Evolutionary conservation across 2,329 filamentous ascomycete species (phyloP).

Genomic region (Arthrinium phaeospermum): DNA sequence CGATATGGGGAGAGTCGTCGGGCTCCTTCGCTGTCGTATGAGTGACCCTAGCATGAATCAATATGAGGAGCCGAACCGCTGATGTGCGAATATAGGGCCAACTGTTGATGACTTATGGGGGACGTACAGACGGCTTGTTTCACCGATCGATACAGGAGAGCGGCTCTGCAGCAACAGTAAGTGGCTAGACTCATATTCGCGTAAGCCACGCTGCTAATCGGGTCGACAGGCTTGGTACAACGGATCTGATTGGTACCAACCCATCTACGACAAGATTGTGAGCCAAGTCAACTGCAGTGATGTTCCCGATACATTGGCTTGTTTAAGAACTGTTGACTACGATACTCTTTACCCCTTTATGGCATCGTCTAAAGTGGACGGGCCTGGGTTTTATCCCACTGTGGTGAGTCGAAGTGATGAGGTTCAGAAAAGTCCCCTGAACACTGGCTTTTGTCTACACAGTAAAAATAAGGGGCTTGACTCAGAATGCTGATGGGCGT

Average conservation of each 20-base stretch:
- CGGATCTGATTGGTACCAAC: slow-evolving; percentile 48
- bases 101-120: slow-evolving; percentile 35
- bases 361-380: slow-evolving; percentile 39
- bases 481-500: slow-evolving; percentile 45
- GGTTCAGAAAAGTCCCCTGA: not conserved
- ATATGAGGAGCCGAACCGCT: not conserved
- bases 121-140: slow-evolving; percentile 34
- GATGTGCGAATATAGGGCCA: slow-evolving; percentile 31
- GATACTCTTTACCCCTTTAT: slow-evolving; percentile 52
- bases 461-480: slow-evolving; percentile 4
- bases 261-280: slow-evolving; percentile 52
- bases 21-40: slow-evolving; percentile 40
- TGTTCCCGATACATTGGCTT: slow-evolving; percentile 51
- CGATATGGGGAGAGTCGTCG: slow-evolving; percentile 57
- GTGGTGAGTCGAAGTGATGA: slow-evolving; percentile 30
- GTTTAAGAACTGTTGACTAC: slow-evolving; percentile 55
- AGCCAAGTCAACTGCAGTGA: slow-evolving; percentile 54
- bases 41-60: not conserved
- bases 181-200: not conserved
- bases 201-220: not conserved
- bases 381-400: slow-evolving; percentile 37
- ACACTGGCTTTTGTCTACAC: too few relatives aligned
- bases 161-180: slow-evolving; percentile 37
- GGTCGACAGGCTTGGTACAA: slow-evolving; percentile 37
- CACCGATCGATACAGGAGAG: slow-evolving; percentile 37